phyloP scores from a whole-genome alignment of 2,329 filamentous ascomycete genomes.

The Pseudogymnoascus sp. region DNA sequence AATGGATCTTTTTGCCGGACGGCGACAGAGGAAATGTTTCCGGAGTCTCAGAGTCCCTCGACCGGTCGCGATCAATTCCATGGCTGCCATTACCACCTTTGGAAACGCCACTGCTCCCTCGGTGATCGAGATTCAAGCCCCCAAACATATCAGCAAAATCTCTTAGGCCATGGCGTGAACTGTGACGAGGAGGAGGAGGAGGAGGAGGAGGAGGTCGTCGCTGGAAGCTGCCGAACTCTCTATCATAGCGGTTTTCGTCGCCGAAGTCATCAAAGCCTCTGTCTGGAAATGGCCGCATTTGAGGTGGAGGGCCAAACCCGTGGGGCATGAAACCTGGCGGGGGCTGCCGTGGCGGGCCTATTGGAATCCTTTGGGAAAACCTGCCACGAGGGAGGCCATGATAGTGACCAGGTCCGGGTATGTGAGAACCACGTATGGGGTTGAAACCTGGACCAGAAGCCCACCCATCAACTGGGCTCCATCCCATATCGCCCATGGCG shows the following conservation, averaged over 20 bases:
- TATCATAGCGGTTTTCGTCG: background rate
- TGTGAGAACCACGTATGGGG: background rate
- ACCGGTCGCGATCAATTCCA: background rate
- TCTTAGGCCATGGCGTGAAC: background rate
- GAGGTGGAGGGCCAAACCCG: background rate
- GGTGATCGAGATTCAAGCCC: background rate
- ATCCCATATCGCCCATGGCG: background rate
- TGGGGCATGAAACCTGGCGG: background rate
- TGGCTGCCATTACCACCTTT: background rate
- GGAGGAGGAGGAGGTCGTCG: background rate
- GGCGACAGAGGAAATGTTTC: background rate
- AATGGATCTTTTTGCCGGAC: background rate
- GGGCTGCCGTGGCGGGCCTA: background rate
- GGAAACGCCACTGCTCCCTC: background rate
- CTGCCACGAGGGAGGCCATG: background rate
- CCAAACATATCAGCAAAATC: background rate
- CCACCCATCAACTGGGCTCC: conserved; percentile 4
- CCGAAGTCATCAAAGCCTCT: background rate
- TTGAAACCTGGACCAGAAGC: background rate
- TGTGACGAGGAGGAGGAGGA: background rate
- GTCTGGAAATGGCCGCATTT: background rate
- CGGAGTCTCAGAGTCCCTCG: background rate
- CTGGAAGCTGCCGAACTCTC: background rate
- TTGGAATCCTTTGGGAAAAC: background rate
- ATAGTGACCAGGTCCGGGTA: background rate